phyloP scores from a whole-genome alignment of 306 rosid genomes.

The Malus asiatica region DNA sequence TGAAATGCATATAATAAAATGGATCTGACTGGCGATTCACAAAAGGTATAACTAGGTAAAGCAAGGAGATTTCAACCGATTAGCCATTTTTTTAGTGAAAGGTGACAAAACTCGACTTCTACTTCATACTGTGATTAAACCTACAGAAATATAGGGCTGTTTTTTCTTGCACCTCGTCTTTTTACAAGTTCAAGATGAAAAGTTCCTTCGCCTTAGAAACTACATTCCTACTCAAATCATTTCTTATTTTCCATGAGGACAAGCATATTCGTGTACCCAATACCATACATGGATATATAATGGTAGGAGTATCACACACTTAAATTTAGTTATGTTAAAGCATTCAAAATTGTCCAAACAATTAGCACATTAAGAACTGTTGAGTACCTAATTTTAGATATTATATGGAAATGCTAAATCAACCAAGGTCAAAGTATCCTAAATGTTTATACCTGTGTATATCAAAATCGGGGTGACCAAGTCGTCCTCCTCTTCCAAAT shows the following conservation, averaged over 20 bases:
- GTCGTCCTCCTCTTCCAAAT: slow-evolving; percentile 96
- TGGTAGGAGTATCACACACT: neutral
- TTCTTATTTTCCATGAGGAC: neutral
- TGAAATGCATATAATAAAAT: slow-evolving; percentile 40
- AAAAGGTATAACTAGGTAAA: slow-evolving; percentile 1
- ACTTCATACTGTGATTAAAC: neutral
- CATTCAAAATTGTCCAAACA: neutral
- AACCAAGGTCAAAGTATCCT: neutral
- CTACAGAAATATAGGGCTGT: neutral
- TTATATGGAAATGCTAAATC: neutral
- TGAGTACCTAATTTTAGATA: neutral
- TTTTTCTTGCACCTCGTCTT: neutral
- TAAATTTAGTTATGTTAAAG: neutral
- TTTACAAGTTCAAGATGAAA: neutral
- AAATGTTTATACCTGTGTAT: slow-evolving; percentile 66
- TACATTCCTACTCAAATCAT: neutral
- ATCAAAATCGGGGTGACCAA: slow-evolving; percentile 96
- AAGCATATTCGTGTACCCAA: neutral
- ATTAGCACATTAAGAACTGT: neutral
- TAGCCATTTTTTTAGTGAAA: neutral
- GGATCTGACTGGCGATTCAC: slow-evolving; percentile 16
- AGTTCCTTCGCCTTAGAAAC: neutral
- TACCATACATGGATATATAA: neutral
- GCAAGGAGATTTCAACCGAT: neutral
- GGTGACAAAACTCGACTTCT: neutral